Conservation (phyloP, 257 asterid species). For the Orobanche coerulescens region DNA sequence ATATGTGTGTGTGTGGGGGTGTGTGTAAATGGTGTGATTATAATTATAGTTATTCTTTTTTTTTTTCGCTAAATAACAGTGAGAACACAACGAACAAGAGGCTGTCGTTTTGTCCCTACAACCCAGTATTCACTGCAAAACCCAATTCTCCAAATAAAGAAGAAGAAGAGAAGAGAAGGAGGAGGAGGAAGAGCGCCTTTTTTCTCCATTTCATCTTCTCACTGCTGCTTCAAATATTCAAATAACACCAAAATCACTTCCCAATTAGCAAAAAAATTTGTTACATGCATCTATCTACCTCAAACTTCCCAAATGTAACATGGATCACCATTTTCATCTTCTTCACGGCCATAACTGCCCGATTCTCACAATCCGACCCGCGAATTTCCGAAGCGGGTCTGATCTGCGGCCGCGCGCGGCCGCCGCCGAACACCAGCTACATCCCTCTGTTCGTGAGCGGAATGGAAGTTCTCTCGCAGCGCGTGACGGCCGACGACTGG, state of each 20-base stretch:
- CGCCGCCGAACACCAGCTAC: conserved; percentile 32
- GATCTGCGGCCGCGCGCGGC: conserved; percentile 35
- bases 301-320: conserved; percentile 5
- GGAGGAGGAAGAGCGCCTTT: background rate
- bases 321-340: conserved; percentile 33
- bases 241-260: background rate
- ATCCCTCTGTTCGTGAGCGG: conserved; percentile 44
- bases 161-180: background rate
- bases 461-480: conserved; percentile 60
- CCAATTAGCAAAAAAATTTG: background rate
- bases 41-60: too few relatives aligned
- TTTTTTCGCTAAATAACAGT: background rate
- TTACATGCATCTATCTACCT: conserved; percentile 31
- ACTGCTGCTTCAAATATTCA: background rate
- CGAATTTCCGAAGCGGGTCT: conserved; percentile 57
- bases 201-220: background rate
- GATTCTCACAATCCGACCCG: conserved; percentile 41
- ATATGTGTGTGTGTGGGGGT: too few relatives aligned
- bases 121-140: background rate
- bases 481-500: conserved; percentile 36
- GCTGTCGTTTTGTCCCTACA: conserved; percentile 18
- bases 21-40: too few relatives aligned
- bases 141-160: background rate
- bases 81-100: conserved; percentile 1
- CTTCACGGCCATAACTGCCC: background rate